phyloP scores from a whole-genome alignment of 306 rosid genomes.

The Quercus bicolor region DNA sequence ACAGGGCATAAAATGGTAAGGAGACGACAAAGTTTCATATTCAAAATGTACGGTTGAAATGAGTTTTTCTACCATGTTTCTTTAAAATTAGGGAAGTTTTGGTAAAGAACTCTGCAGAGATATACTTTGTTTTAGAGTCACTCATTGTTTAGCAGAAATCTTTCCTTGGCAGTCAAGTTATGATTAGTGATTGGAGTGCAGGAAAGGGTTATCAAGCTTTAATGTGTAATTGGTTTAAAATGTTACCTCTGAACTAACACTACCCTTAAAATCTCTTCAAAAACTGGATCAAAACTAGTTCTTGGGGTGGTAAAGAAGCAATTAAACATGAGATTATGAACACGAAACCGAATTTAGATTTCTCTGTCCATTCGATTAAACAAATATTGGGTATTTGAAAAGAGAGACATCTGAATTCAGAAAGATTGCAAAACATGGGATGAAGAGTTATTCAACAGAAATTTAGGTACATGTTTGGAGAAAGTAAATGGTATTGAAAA shows the following conservation, averaged over 20 bases:
- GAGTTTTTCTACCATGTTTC: too few species aligned
- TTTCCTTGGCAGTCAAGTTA: too few species aligned
- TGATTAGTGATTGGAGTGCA: too few species aligned
- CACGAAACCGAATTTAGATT: not conserved
- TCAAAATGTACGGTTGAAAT: too few species aligned
- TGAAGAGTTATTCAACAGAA: constrained; percentile 5
- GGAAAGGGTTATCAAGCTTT: not conserved
- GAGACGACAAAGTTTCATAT: too few species aligned
- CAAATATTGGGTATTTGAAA: not conserved
- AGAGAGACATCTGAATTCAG: not conserved
- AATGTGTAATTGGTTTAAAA: not conserved
- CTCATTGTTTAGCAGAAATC: too few species aligned
- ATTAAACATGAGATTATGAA: not conserved
- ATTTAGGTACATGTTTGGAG: constrained; percentile 26
- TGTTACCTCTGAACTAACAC: too few species aligned
- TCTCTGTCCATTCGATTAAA: not conserved
- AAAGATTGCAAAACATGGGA: constrained; percentile 7
- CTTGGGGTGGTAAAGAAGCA: not conserved
- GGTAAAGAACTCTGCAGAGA: too few species aligned
- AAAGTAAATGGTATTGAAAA: not conserved
- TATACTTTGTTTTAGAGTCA: too few species aligned
- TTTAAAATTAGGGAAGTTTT: too few species aligned
- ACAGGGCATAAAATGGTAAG: too few species aligned
- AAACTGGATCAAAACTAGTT: not conserved
- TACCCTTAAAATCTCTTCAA: not conserved